These are phyloP conservation scores for Termitomyces sp. DNA, from an alignment of 768 basidiomycete species.

Conservation along the genomic window DNA sequence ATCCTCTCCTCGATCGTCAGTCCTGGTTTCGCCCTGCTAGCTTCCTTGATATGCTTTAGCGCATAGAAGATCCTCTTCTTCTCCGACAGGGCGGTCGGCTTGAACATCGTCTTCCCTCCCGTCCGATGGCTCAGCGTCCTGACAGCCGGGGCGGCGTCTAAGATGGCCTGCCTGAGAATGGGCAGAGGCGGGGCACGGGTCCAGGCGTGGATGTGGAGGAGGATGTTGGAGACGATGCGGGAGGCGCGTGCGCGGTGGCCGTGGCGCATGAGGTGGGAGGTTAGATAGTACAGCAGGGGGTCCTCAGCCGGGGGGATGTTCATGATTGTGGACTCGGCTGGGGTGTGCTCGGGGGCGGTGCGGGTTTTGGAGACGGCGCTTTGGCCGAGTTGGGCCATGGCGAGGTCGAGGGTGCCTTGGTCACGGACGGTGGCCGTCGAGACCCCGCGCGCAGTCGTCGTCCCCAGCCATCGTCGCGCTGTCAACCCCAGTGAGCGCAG, in stretches of 20 bases:
- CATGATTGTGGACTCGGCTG: slow-evolving; percentile 20
- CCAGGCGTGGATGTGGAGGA: slow-evolving; percentile 68
- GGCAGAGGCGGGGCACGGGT: slow-evolving; percentile 80
- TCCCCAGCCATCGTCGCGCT: slow-evolving; percentile 13
- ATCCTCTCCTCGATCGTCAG: slow-evolving; percentile 63
- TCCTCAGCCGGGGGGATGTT: slow-evolving; percentile 73
- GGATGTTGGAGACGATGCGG: slow-evolving; percentile 52
- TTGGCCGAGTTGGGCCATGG: slow-evolving; percentile 16
- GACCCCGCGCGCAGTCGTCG: neutral
- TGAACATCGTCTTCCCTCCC: slow-evolving; percentile 59
- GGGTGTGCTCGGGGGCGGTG: slow-evolving; percentile 1
- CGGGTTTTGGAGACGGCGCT: neutral
- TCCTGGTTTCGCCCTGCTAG: slow-evolving; percentile 52
- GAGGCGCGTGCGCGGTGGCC: slow-evolving; percentile 65
- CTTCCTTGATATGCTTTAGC: slow-evolving; percentile 67
- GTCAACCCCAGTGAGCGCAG: slow-evolving; percentile 11
- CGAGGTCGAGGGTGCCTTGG: slow-evolving; percentile 14
- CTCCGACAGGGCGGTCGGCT: slow-evolving; percentile 74
- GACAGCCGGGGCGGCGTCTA: slow-evolving; percentile 67
- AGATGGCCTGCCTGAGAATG: slow-evolving; percentile 71
- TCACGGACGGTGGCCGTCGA: slow-evolving; percentile 9
- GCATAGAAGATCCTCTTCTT: slow-evolving; percentile 73
- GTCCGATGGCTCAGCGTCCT: slow-evolving; percentile 52
- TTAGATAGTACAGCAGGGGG: slow-evolving; percentile 67
- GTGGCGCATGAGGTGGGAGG: slow-evolving; percentile 56